These are phyloP conservation scores for Myotisia sp. DNA, from an alignment of 2,329 filamentous ascomycete species.

Conservation along the genomic window DNA sequence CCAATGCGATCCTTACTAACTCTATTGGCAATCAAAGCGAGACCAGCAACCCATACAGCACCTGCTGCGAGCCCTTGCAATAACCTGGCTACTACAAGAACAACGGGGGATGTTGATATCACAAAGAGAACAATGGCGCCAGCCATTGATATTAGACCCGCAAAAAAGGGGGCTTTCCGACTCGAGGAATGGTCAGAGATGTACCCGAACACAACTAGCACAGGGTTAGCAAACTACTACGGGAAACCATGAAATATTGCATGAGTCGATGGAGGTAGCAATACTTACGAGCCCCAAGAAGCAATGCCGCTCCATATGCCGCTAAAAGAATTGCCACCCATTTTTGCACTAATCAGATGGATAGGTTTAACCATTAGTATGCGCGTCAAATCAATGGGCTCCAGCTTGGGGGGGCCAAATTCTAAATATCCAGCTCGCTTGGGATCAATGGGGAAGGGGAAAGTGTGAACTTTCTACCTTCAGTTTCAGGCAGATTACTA, in stretches of 20 bases:
- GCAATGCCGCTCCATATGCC: conserved; percentile 7
- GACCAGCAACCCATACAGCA: conserved; percentile 47
- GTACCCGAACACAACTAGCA: conserved; percentile 18
- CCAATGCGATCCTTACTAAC: conserved; percentile 44
- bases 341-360: conserved; percentile 7
- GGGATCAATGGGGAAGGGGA: background rate
- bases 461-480: background rate
- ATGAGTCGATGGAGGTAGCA: background rate
- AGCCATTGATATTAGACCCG: conserved; percentile 40
- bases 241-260: background rate
- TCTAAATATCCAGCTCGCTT: no score
- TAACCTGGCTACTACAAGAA: conserved; percentile 38
- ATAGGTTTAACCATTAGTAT: background rate
- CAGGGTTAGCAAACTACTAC: conserved; percentile 1
- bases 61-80: conserved; percentile 45
- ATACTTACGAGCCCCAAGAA: conserved; percentile 8
- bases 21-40: conserved; percentile 46
- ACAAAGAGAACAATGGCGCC: conserved; percentile 43
- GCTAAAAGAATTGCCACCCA: conserved; percentile 10
- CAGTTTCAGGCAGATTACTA: background rate
- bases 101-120: conserved; percentile 33
- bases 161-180: conserved; percentile 42
- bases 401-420: no score
- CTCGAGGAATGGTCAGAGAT: conserved; percentile 40
- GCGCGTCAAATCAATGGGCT: no score